Percentiles rank a stretch among this genome's conserved stretches.
Conservation (phyloP, 257 asterid species). For the Nicotiana knightiana region DNA sequence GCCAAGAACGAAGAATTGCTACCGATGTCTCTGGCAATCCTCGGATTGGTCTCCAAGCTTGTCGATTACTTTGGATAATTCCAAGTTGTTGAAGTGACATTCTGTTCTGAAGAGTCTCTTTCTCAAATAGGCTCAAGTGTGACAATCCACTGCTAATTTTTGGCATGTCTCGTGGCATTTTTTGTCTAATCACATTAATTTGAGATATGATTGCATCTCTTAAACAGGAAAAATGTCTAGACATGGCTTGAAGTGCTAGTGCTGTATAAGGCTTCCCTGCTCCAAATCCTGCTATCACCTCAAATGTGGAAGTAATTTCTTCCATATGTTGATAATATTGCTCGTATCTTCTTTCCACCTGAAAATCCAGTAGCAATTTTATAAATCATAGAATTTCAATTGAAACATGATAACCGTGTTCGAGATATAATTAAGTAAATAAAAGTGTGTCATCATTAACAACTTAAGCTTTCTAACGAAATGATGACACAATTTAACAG, state of each 20-base stretch:
- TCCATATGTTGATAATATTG: slow-evolving; percentile 62
- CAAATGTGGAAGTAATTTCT: slow-evolving; percentile 57
- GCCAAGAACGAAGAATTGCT: slow-evolving; percentile 85
- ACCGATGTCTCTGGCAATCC: slow-evolving; percentile 89
- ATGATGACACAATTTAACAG: not conserved
- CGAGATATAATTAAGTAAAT: no score
- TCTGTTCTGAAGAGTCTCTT: slow-evolving; percentile 32
- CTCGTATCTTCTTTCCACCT: slow-evolving; percentile 84
- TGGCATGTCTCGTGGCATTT: slow-evolving; percentile 46
- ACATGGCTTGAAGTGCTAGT: slow-evolving; percentile 84
- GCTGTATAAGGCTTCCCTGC: slow-evolving; percentile 74
- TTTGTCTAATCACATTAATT: slow-evolving; percentile 36
- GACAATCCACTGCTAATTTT: slow-evolving; percentile 55
- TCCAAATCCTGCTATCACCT: slow-evolving; percentile 62
- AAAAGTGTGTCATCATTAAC: not conserved
- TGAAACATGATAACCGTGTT: not conserved
- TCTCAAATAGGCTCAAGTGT: slow-evolving; percentile 56
- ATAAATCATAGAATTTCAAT: not conserved
- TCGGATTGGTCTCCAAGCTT: slow-evolving; percentile 75
- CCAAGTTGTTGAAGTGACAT: slow-evolving; percentile 53
- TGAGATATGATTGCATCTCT: slow-evolving; percentile 58
- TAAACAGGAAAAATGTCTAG: slow-evolving; percentile 65
- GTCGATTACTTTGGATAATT: slow-evolving; percentile 40
- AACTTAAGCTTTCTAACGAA: no score
- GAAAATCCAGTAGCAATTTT: not conserved